Base-by-base conservation (phyloP, 2,329 filamentous ascomycete genomes). In the Pseudocercospora macadamiae region DNA sequence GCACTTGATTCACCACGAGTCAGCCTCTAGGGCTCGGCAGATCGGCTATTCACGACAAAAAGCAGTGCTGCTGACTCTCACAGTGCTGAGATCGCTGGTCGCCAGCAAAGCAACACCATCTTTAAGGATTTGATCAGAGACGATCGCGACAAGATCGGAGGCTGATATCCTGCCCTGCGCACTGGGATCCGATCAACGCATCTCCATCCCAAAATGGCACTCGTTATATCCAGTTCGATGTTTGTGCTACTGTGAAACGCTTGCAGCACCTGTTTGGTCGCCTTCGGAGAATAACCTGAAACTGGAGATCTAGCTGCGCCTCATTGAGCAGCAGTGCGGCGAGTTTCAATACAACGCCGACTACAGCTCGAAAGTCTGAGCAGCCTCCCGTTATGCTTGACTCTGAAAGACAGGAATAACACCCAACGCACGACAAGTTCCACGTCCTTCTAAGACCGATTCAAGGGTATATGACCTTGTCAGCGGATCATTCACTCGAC, bases 211-310 rank as follows among this genome's bases (percentile, higher is more conserved):
- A 56, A 39, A 26, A 9, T 28, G 49, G 21, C 37, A 54, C 10
- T 25, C 45, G 34, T 49, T 49, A 30, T 39, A 25, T 45, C 54
- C 59, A 54, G 42, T 25, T n/a, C 32, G 37, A 16, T n/a, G n/a
- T 26, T 19, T 52, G 55, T 52, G 48, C 21, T 30, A 54, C 57
- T 18, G 34, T 51, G 57, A 55, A 55, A 59, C 57, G 47, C 10
- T 37, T 37, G 44, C 19, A 8, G 28, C 54, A 32, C 25, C 21
- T 55, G 54, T 55, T 49, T 42, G 19, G 44, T 47, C 21, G 30
- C 45, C 26, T 42, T 54, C 51, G 51, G 55, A 55, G 45, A 45
- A 55, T 30, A 25, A 57, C 30, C n/a, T 61, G 59, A 58, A 54
- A 61, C 51, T 30, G 34, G 25, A 5, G 25, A 10, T 32, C 47